phyloP scores from a whole-genome alignment of 2,329 filamentous ascomycete species.

The Neoscytalidium dimidiatum region DNA sequence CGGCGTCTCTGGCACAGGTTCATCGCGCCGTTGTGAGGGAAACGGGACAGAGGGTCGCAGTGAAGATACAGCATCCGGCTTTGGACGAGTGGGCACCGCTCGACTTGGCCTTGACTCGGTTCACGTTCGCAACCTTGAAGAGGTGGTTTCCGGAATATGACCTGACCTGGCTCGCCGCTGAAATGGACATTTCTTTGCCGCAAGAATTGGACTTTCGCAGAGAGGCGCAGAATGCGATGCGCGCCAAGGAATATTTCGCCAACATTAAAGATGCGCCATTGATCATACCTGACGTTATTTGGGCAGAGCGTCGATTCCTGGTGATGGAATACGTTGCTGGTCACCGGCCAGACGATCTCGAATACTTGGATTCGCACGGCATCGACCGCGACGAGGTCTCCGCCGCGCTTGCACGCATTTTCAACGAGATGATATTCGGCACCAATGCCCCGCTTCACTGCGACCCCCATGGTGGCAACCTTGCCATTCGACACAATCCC shows the following conservation, averaged over 20 bases:
- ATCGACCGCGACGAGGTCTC: conserved; percentile 97
- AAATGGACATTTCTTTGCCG: conserved; percentile 89
- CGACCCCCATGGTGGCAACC: conserved; percentile 94
- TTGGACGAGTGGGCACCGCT: conserved; percentile 88
- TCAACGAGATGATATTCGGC: conserved; percentile 99
- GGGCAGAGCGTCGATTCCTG: conserved; percentile 84
- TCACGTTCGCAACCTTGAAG: conserved; percentile 88
- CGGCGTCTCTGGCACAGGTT: conserved; percentile 91
- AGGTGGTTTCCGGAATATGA: conserved; percentile 97
- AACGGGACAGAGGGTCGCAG: conserved; percentile 82
- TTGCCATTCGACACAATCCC: conserved; percentile 81
- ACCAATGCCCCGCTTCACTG: conserved; percentile 87
- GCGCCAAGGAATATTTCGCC: conserved; percentile 79
- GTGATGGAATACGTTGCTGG: conserved; percentile 95
- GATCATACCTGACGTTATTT: conserved; percentile 85
- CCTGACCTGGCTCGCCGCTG: conserved; percentile 88
- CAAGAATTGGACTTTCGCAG: conserved; percentile 87
- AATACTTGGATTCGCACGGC: conserved; percentile 77
- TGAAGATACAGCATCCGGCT: conserved; percentile 93
- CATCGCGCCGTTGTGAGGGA: conserved; percentile 83
- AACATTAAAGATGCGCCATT: conserved; percentile 74
- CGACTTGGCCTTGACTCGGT: conserved; percentile 81
- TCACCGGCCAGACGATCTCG: conserved; percentile 82
- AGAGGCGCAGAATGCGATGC: conserved; percentile 81
- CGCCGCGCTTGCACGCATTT: conserved; percentile 83